These are phyloP conservation scores for Anisodus tanguticus DNA, from an alignment of 257 asterid genomes.

Conservation along the genomic window DNA sequence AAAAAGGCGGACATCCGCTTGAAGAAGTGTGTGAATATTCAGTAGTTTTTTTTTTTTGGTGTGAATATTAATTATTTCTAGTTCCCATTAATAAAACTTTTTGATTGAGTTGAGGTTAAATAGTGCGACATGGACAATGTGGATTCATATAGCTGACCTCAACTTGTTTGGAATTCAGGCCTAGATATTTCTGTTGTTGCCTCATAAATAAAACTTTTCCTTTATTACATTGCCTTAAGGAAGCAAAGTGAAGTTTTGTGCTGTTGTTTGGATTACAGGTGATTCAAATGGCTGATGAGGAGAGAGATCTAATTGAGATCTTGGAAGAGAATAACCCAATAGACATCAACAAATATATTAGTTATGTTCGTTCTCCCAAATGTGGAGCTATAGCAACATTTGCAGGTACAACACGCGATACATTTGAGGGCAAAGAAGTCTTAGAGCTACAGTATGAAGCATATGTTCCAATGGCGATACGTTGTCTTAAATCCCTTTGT, in stretches of 20 bases:
- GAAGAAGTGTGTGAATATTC: not conserved
- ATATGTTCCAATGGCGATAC: constrained; percentile 87
- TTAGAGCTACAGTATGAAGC: constrained; percentile 89
- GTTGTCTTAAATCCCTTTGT: constrained; percentile 77
- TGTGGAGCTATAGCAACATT: constrained; percentile 97
- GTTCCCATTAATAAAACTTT: not conserved
- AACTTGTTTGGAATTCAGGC: not conserved
- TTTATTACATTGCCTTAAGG: not conserved
- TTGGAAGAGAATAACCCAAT: constrained; percentile 64
- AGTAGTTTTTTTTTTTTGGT: not conserved
- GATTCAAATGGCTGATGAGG: constrained; percentile 62
- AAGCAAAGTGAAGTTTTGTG: not conserved
- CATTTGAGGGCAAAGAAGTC: constrained; percentile 75
- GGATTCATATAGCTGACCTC: not conserved
- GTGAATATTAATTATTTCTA: not conserved
- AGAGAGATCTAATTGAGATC: constrained; percentile 71
- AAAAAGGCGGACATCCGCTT: not conserved
- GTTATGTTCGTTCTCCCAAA: constrained; percentile 69
- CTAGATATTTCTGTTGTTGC: not conserved
- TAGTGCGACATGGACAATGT: not conserved
- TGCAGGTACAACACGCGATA: constrained; percentile 91
- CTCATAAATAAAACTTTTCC: no score
- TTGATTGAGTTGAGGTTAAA: no score
- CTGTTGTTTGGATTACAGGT: constrained; percentile 4
- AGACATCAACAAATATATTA: constrained; percentile 65